Evolutionary conservation across 768 basidiomycete genomes (phyloP).

Genomic region (Mycena belliarum): DNA sequence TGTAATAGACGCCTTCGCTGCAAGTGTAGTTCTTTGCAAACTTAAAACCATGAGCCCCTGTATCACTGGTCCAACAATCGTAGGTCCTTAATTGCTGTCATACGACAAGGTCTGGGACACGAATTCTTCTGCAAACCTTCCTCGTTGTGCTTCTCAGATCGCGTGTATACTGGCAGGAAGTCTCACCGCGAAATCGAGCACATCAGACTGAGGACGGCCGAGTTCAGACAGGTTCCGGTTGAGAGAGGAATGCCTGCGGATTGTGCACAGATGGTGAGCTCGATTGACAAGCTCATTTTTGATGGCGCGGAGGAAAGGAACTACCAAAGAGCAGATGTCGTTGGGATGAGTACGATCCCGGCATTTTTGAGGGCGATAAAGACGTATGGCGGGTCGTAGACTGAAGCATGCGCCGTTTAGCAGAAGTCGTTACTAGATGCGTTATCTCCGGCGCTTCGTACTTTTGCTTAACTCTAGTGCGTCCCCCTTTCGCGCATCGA

Average conservation of each 20-base stretch:
- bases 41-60: too few relatives aligned
- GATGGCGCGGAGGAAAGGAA: conserved; percentile 27
- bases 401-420: not conserved
- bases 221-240: conserved; percentile 18
- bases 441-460: conserved; percentile 50
- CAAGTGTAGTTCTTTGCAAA: too few relatives aligned
- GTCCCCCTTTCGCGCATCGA: conserved; percentile 70
- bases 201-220: conserved; percentile 23
- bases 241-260: conserved; percentile 21
- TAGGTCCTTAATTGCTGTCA: conserved; percentile 33
- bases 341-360: conserved; percentile 27
- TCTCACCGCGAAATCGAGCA: conserved; percentile 33
- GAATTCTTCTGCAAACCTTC: not conserved
- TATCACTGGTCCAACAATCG: conserved; percentile 30
- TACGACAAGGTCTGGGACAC: conserved; percentile 31
- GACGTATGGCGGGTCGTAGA: conserved; percentile 5
- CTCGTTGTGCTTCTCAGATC: conserved; percentile 19
- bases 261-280: conserved; percentile 21
- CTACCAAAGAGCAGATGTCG: conserved; percentile 22
- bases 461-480: conserved; percentile 57
- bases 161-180: conserved; percentile 28
- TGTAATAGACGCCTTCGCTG: too few relatives aligned
- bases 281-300: conserved; percentile 24
- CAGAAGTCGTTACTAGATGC: not conserved
- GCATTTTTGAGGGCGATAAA: conserved; percentile 27